A percentile compares a stretch with the other conserved stretches of the same genome.
Conservation (phyloP, 345 rosid species). For the Gossypium arboreum region DNA sequence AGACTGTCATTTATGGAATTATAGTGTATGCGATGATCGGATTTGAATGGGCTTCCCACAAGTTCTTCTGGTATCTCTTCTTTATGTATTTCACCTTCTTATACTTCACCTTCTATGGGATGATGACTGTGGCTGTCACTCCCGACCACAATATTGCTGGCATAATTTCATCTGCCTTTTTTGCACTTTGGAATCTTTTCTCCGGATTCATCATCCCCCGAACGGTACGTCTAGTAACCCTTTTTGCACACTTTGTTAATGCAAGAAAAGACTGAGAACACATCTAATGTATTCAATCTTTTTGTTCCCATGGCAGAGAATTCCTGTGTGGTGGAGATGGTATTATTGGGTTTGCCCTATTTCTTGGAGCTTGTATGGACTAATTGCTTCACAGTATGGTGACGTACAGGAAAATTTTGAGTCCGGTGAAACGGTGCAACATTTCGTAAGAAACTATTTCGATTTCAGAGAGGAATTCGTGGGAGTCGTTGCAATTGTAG, state of each 20-base stretch:
- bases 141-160: conserved; percentile 55
- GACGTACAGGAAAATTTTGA: conserved; percentile 38
- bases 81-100: conserved; percentile 56
- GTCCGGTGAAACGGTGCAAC: conserved; percentile 44
- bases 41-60: conserved; percentile 44
- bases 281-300: not conserved
- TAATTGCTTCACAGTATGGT: conserved; percentile 51
- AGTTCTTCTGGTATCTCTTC: conserved; percentile 61
- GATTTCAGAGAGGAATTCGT: conserved; percentile 56
- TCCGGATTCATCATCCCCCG: conserved; percentile 58
- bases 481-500: conserved; percentile 46
- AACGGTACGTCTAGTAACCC: conserved; percentile 25
- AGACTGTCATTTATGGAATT: conserved; percentile 43
- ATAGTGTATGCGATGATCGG: conserved; percentile 60
- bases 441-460: conserved; percentile 50
- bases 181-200: conserved; percentile 53
- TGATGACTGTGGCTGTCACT: conserved; percentile 63
- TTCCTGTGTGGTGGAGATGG: conserved; percentile 77
- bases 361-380: conserved; percentile 55
- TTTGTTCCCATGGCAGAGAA: conserved; percentile 35
- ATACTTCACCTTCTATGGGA: conserved; percentile 61
- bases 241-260: not conserved
- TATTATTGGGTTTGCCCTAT: conserved; percentile 53
- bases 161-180: conserved; percentile 45
- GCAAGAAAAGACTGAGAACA: not conserved